A percentile compares a stretch with the other conserved stretches of the same genome.
phyloP scores from a whole-genome alignment of 2,329 filamentous ascomycete genomes.

The Neophaeococcomyces mojaviensis region DNA sequence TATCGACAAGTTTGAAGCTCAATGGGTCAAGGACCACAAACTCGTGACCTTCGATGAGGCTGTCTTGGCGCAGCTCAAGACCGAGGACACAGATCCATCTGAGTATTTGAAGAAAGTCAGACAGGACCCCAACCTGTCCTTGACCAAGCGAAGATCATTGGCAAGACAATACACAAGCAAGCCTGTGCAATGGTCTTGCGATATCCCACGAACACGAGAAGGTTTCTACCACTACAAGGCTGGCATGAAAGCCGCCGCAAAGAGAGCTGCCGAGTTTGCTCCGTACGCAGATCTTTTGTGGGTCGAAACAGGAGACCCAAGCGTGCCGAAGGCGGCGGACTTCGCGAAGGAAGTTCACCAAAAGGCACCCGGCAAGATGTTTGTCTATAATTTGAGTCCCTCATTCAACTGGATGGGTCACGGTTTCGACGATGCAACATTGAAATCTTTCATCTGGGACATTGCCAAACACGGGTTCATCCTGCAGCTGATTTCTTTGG shows the following conservation, averaged over 20 bases:
- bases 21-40: slow-evolving; percentile 80
- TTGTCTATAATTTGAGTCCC: slow-evolving; percentile 93
- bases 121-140: slow-evolving; percentile 64
- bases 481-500: slow-evolving; percentile 57
- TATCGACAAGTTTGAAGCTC: slow-evolving; percentile 76
- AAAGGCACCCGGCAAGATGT: slow-evolving; percentile 67
- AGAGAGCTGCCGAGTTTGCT: slow-evolving; percentile 83
- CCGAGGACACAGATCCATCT: slow-evolving; percentile 56
- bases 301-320: slow-evolving; percentile 91
- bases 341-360: slow-evolving; percentile 71
- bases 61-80: slow-evolving; percentile 64
- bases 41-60: slow-evolving; percentile 91
- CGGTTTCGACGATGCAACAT: slow-evolving; percentile 72
- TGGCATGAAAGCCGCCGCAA: slow-evolving; percentile 71
- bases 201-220: slow-evolving; percentile 85
- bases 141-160: slow-evolving; percentile 67
- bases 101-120: slow-evolving; percentile 58
- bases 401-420: slow-evolving; percentile 99
- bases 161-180: slow-evolving; percentile 60
- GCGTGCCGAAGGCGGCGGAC: slow-evolving; percentile 64
- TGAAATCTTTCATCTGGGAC: slow-evolving; percentile 94
- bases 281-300: slow-evolving; percentile 92
- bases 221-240: slow-evolving; percentile 79
- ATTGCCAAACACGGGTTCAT: slow-evolving; percentile 77
- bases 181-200: slow-evolving; percentile 78